A percentile compares a stretch with the other conserved stretches of the same genome.
phyloP scores from a whole-genome alignment of 106 monocot species.

The Apostasia shenzhenica region DNA sequence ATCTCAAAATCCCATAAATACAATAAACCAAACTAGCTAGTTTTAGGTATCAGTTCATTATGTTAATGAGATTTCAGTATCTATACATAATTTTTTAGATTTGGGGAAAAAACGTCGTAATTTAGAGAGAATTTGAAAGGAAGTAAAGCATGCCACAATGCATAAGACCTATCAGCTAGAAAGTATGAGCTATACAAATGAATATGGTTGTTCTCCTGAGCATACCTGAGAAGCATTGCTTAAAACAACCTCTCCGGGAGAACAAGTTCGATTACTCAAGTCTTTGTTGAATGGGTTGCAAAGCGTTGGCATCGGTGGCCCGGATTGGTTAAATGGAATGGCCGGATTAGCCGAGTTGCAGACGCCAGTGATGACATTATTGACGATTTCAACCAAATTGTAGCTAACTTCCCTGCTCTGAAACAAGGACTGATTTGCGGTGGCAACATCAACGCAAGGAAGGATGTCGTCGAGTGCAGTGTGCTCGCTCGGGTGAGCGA shows the following conservation, averaged over 20 bases:
- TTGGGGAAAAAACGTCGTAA: no score
- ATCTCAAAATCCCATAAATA: no score
- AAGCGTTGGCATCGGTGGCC: constrained; percentile 41
- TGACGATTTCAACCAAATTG: constrained; percentile 33
- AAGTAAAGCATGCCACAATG: no score
- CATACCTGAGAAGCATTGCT: constrained; percentile 48
- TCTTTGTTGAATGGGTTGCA: constrained; percentile 48
- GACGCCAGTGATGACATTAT: constrained; percentile 32
- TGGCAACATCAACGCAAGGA: constrained; percentile 48
- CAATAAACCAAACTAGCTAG: no score
- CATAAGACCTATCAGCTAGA: no score
- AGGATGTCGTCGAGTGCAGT: constrained; percentile 71
- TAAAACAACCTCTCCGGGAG: constrained; percentile 29
- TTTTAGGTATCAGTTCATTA: no score
- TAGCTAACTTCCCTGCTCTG: constrained; percentile 43
- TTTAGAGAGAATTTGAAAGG: no score
- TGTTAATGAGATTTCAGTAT: no score
- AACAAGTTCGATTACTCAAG: constrained; percentile 20
- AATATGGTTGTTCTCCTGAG: no score
- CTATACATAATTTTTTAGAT: no score
- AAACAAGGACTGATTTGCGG: constrained; percentile 32
- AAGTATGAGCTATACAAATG: no score
- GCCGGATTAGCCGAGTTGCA: constrained; percentile 28
- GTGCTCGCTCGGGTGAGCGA: constrained; percentile 41
- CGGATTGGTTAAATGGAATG: constrained; percentile 57